A percentile compares a stretch with the other conserved stretches of the same genome.
These are phyloP conservation scores for Alternaria arbusti DNA, from an alignment of 2,329 filamentous ascomycete species.

Conservation along the genomic window DNA sequence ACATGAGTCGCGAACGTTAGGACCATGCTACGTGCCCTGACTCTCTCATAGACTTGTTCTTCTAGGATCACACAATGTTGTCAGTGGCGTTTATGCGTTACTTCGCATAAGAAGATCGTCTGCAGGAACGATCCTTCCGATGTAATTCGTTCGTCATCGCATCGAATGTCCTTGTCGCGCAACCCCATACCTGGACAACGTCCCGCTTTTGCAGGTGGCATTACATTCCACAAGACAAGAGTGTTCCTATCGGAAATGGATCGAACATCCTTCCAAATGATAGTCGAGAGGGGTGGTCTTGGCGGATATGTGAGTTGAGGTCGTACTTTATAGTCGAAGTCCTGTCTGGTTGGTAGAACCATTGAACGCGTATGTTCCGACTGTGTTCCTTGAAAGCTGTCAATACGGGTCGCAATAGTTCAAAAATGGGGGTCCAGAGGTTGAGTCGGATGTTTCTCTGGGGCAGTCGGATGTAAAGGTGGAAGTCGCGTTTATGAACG, in stretches of 20 bases:
- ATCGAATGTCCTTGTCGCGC: not conserved
- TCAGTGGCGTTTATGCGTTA: not conserved
- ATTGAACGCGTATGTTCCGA: not conserved
- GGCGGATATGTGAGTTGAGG: not conserved
- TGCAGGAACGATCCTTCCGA: not conserved
- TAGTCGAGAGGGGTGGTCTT: not conserved
- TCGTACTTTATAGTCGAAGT: not conserved
- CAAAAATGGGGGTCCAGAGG: not conserved
- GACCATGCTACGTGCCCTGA: not conserved
- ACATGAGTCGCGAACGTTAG: not conserved
- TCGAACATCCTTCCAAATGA: not conserved
- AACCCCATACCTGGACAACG: not conserved
- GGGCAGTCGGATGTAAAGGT: not conserved
- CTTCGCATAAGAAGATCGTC: not conserved
- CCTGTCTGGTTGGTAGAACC: not conserved
- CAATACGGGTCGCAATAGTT: not conserved
- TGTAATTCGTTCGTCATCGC: not conserved
- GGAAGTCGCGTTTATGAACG: not conserved
- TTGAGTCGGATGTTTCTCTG: not conserved
- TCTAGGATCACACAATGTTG: not conserved
- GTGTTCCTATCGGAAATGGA: not conserved
- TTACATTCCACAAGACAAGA: not conserved
- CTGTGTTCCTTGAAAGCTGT: not conserved
- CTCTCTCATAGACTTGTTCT: not conserved
- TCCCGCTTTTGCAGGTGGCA: not conserved